A percentile compares a stretch with the other conserved stretches of the same genome.
These are phyloP conservation scores for Syzygium malaccense DNA, from an alignment of 441 rosid species.

Conservation along the genomic window DNA sequence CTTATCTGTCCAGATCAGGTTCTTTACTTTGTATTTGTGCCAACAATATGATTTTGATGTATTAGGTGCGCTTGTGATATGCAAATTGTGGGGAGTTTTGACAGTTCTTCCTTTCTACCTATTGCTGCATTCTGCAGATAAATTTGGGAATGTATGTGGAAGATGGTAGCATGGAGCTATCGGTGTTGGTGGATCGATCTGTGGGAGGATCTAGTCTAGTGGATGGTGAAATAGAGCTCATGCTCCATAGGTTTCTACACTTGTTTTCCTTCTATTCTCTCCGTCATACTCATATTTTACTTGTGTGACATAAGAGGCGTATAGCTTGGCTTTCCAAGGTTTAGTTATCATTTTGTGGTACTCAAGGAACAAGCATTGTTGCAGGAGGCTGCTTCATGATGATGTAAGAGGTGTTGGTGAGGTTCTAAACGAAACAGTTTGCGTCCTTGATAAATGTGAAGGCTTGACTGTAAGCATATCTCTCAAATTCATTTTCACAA, in stretches of 20 bases:
- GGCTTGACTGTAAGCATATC: slow-evolving; percentile 53
- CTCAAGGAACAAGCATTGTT: not conserved
- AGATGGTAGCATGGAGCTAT: slow-evolving; percentile 67
- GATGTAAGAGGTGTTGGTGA: slow-evolving; percentile 66
- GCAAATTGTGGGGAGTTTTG: not conserved
- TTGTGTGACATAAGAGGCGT: not conserved
- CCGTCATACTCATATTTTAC: not conserved
- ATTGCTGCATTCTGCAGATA: slow-evolving; percentile 32
- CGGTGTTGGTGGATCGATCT: slow-evolving; percentile 88
- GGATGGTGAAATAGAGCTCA: slow-evolving; percentile 92
- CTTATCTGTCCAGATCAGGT: not conserved
- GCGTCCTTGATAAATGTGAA: slow-evolving; percentile 46
- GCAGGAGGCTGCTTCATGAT: slow-evolving; percentile 64
- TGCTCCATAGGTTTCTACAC: slow-evolving; percentile 80
- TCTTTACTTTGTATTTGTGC: not conserved
- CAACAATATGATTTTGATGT: not conserved
- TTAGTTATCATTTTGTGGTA: not conserved
- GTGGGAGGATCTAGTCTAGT: slow-evolving; percentile 86
- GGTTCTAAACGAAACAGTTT: slow-evolving; percentile 64
- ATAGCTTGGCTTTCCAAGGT: not conserved
- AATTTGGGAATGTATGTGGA: slow-evolving; percentile 84
- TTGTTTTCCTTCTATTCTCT: not conserved
- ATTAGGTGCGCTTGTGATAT: not conserved
- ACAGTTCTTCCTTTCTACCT: not conserved
- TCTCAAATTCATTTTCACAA: not conserved